A percentile compares a stretch with the other conserved stretches of the same genome.
These are phyloP conservation scores for Leishmania major DNA, from an alignment of 208 protist species.

Conservation along the genomic window DNA sequence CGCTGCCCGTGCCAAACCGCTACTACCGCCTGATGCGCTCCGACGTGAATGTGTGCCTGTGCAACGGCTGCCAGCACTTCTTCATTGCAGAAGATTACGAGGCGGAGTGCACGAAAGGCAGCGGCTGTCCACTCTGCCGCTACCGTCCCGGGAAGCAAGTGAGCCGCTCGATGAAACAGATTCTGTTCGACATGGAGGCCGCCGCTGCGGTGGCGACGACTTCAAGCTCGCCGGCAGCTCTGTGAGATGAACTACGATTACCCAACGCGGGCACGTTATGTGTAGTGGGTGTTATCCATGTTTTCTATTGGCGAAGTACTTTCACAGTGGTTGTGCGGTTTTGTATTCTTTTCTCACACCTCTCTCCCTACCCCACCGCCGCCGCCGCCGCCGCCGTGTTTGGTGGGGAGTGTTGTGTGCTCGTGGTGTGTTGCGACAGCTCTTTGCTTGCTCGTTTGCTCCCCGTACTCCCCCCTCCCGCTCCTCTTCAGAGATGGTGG, in stretches of 20 bases:
- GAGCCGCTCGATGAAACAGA: constrained; percentile 59
- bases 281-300: too few relatives aligned
- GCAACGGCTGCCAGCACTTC: constrained; percentile 94
- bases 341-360: not conserved
- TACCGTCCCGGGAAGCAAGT: constrained; percentile 69
- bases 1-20: constrained; percentile 68
- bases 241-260: not conserved
- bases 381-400: not conserved
- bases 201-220: constrained; percentile 1
- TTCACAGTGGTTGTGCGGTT: not conserved
- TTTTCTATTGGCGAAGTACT: not conserved
- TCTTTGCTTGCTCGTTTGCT: not conserved
- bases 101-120: constrained; percentile 86
- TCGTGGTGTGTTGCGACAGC: not conserved
- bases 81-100: constrained; percentile 93
- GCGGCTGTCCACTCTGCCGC: constrained; percentile 90
- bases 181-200: constrained; percentile 50
- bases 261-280: not conserved
- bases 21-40: constrained; percentile 92
- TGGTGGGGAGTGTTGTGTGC: not conserved
- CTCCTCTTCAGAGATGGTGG: not conserved
- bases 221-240: not conserved
- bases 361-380: not conserved
- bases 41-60: constrained; percentile 81
- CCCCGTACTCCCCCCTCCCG: not conserved